phyloP scores from a whole-genome alignment of 192 early-diverging fungal genomes.

The Coemansia javaensis region DNA sequence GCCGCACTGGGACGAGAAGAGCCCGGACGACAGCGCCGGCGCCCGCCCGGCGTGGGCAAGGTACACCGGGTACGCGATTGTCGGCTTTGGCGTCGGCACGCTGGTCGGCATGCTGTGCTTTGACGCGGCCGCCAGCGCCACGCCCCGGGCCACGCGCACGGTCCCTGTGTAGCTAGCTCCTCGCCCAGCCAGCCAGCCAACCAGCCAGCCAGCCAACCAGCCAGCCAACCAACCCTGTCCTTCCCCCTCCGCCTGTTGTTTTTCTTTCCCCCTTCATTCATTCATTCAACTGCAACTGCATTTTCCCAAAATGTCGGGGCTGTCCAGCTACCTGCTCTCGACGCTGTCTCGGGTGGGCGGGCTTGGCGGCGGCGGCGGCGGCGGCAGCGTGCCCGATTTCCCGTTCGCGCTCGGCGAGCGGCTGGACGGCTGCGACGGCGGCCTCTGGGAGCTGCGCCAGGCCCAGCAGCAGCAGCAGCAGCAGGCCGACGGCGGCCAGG shows the following conservation, averaged over 20 bases:
- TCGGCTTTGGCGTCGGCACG: slow-evolving; percentile 43
- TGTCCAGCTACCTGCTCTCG: slow-evolving; percentile 42
- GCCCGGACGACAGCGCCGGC: not conserved
- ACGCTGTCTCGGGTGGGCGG: slow-evolving; percentile 41
- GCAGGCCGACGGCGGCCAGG: slow-evolving; percentile 50
- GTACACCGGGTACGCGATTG: slow-evolving; percentile 44
- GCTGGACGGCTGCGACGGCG: slow-evolving; percentile 53
- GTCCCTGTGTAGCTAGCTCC: slow-evolving; percentile 14
- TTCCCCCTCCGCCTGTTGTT: too few relatives aligned
- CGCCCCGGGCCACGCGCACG: slow-evolving; percentile 39
- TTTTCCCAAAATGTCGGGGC: slow-evolving; percentile 40
- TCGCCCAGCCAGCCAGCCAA: too few relatives aligned
- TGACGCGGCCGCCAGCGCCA: slow-evolving; percentile 24
- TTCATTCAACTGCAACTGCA: too few relatives aligned
- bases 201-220: too few relatives aligned
- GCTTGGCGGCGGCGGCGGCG: slow-evolving; percentile 45
- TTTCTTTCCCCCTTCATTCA: slow-evolving; percentile 7
- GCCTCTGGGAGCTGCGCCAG: slow-evolving; percentile 62
- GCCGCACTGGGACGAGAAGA: not conserved
- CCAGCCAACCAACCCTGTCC: too few relatives aligned
- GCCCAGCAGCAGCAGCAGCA: slow-evolving; percentile 45
- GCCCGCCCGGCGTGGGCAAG: slow-evolving; percentile 20
- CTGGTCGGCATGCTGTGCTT: slow-evolving; percentile 45
- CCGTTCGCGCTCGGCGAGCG: slow-evolving; percentile 64
- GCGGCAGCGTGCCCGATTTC: slow-evolving; percentile 60